Base-by-base conservation (phyloP, 768 basidiomycete species). In the Amanita exitialis region DNA sequence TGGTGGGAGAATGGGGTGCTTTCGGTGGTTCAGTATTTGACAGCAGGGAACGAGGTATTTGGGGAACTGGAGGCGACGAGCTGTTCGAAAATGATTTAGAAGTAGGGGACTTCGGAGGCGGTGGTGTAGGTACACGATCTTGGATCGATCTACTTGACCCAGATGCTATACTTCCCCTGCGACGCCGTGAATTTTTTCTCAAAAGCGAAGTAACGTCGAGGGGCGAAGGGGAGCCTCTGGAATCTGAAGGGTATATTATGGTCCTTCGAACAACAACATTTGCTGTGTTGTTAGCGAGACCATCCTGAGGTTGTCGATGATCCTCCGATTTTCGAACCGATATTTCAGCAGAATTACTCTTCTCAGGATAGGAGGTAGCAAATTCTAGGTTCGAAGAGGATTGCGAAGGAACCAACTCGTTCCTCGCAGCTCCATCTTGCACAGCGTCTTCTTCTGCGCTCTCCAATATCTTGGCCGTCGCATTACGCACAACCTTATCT, bases 81-180 rank as follows among this genome's bases (percentile, higher is more conserved):
- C 83, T 82, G 52, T 67, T 71, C 18, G 86, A 85, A 67, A 89
- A 87, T 34, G 84, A 78, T 54, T 75, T 76, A 28, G 64, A 56
- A 16, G 67, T 63, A 43, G 73, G 69, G 4, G 77, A 68, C 56
- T 78, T 78, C 12, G 85, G 80, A 28, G 90, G 90, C 15, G 89
- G 90, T n/a, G 89, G 89, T 6, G 90, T 91, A 9, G 88, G 89
- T 10, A 71, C 83, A 47, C 89, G 83, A 57, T 91, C 90, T 57
- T 86, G 82, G 25, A 90, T 72, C 38, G 89, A 90, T 51, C 83
- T 81, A 57, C 68, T 78, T 0, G 88, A 90, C 15, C 73, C 68
- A 10, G 78, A 81, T 13, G 66, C 65, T 9, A 74, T 71, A 56
- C 89, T 86, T 15, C 73, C 72, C 49, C 85, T 76, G 36, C 82